These are phyloP conservation scores for Triticum turgidum DNA, from an alignment of 176 grass and related monocot species.

Conservation along the genomic window DNA sequence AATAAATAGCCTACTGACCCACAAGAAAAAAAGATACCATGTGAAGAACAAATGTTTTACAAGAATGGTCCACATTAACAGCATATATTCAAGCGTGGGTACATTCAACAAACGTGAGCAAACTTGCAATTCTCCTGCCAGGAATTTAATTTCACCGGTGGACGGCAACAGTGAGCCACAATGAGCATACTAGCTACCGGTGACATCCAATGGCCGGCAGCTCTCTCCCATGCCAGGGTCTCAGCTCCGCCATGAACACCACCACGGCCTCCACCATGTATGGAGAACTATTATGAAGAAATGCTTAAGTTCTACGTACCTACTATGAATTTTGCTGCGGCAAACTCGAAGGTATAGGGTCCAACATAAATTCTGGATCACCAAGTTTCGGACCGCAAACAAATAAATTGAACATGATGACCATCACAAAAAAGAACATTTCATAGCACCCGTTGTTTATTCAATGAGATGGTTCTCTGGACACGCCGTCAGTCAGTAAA, in stretches of 20 bases:
- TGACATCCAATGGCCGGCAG: not conserved
- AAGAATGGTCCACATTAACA: not conserved
- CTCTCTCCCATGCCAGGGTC: too few species aligned
- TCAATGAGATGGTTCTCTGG: not conserved
- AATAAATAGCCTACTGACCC: too few species aligned
- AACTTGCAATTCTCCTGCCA: not conserved
- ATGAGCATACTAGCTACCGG: not conserved
- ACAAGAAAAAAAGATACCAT: too few species aligned
- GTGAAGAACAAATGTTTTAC: too few species aligned
- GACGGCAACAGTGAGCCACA: not conserved
- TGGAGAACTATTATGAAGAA: too few species aligned
- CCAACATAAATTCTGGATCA: not conserved
- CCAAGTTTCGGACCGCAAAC: not conserved
- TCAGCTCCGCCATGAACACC: not conserved
- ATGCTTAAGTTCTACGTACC: too few species aligned
- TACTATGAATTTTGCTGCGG: not conserved
- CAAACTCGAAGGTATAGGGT: not conserved
- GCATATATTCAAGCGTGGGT: not conserved
- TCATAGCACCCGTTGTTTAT: too few species aligned
- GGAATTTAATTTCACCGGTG: not conserved
- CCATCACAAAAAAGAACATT: not conserved
- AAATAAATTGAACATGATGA: not conserved
- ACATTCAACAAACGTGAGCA: not conserved
- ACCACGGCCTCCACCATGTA: not conserved
- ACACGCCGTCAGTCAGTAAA: not conserved